Conservation (phyloP, 2,329 filamentous ascomycete species). For the Colletotrichum sansevieriae region DNA sequence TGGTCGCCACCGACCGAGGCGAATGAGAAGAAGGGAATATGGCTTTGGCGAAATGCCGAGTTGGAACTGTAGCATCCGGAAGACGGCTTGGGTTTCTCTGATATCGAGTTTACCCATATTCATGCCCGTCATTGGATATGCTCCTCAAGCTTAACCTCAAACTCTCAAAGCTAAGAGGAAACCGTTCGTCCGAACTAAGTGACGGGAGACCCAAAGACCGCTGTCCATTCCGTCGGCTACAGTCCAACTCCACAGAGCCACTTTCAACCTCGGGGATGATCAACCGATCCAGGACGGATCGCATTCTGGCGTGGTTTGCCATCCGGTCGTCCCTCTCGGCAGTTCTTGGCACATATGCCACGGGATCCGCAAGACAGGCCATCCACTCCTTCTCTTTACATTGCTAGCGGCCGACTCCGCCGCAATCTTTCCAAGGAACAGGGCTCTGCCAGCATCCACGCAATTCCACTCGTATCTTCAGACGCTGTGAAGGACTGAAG, state of each 20-base stretch:
- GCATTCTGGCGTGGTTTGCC: background rate
- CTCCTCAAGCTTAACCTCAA: constrained; percentile 7
- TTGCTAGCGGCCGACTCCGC: background rate
- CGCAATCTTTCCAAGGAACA: no score
- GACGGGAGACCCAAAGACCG: background rate
- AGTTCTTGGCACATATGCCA: background rate
- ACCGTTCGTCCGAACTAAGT: constrained; percentile 8
- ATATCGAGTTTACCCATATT: background rate
- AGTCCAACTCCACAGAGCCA: constrained; percentile 3
- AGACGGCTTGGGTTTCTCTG: background rate
- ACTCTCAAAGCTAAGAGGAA: background rate
- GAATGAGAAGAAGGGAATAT: background rate
- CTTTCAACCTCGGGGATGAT: constrained; percentile 3
- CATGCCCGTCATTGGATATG: no score
- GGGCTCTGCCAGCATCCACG: no score
- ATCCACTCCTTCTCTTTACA: background rate
- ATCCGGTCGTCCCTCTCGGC: constrained; percentile 1
- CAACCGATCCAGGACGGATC: constrained; percentile 6
- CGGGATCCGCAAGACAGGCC: background rate
- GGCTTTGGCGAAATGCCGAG: background rate
- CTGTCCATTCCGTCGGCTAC: background rate
- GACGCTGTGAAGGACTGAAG: no score
- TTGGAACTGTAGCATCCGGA: no score
- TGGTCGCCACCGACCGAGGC: constrained; percentile 1
- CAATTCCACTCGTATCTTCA: no score